A percentile compares a stretch with the other conserved stretches of the same genome.
Conservation (phyloP, 169 alveolate species). For the Miamiensis avidus region DNA sequence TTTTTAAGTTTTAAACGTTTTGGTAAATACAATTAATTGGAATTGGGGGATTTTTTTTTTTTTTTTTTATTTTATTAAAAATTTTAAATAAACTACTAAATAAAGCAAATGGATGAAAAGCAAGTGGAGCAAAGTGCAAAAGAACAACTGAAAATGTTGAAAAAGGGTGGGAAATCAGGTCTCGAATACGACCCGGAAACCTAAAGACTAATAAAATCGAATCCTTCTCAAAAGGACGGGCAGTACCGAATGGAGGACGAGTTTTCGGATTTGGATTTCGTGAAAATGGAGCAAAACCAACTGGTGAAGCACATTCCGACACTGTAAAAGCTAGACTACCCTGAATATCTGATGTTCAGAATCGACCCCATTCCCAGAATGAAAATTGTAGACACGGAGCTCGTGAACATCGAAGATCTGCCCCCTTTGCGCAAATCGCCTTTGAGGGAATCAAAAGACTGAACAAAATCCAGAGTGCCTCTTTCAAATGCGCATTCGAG, state of each 20-base stretch:
- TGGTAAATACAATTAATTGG: neutral
- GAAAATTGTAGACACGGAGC: neutral
- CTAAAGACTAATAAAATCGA: neutral
- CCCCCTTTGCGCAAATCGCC: slow-evolving; percentile 22
- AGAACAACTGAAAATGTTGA: neutral
- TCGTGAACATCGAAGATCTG: neutral
- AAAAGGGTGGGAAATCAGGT: neutral
- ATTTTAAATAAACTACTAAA: too few relatives aligned
- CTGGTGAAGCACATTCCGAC: neutral
- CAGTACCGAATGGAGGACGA: neutral
- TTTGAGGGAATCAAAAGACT: slow-evolving; percentile 59
- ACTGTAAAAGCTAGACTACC: neutral
- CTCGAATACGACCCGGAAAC: neutral
- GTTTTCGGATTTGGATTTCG: neutral
- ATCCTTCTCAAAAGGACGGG: neutral
- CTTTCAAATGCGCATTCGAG: slow-evolving; percentile 70
- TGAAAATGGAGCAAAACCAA: neutral
- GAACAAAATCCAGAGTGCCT: slow-evolving; percentile 76
- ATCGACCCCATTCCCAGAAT: neutral
- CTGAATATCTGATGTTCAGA: neutral
- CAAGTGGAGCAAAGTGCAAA: too few relatives aligned
- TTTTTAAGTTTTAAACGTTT: neutral
- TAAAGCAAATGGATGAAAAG: neutral
- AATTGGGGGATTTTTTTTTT: neutral
- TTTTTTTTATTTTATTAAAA: too few relatives aligned